A percentile compares a stretch with the other conserved stretches of the same genome.
Conservation (phyloP, 176 grass and related monocot genomes). For the Triticum aestivum region IWGSC_CS_RefSeq_v2.1 NC_057804.1:445330735-445331234, state of each 20-base stretch:
- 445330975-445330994: not conserved
- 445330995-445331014: not conserved
- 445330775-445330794: too few relatives aligned
- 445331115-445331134: not conserved
- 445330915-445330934: not conserved
- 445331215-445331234: not conserved
- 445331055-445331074: not conserved
- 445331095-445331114: not conserved
- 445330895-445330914: not conserved
- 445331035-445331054: not conserved
- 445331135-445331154: not conserved
- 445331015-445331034: not conserved
- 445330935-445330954: not conserved
- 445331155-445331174: not conserved
- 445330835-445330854: too few relatives aligned
- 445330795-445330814: not conserved
- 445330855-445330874: not conserved
- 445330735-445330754: too few relatives aligned
- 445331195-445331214: not conserved
- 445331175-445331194: not conserved
- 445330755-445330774: too few relatives aligned
- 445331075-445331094: not conserved
- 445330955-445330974: not conserved
- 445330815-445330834: not conserved
- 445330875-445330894: not conserved